Evolutionary conservation across 495 filamentous ascomycete species (phyloP), one percentile per base, ranked within the genome.

Genomic region (Lophiotrema nucula): DNA sequence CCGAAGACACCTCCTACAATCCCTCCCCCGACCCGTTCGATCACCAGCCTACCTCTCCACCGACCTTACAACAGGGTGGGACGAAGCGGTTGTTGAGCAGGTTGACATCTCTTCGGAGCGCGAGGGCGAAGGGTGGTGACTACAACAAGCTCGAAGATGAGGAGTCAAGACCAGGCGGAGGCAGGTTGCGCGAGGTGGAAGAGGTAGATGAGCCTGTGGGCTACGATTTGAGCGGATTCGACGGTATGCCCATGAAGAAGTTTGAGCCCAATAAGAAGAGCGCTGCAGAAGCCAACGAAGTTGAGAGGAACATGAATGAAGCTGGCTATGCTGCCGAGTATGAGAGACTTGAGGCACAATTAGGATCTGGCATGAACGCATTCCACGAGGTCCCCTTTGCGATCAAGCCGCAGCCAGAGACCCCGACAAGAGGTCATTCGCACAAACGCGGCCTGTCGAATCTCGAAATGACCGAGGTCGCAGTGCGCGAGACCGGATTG

Each of bases 261-360:
- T 33, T 66, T 18, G 26, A 47, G 28, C 27, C 38, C 19, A 35
- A 37, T 27, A 45, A 41, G 44, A 33, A 31, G 5, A 60, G 56
- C 37, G 43, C 35, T 1, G 60, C 55, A 19, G 60, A 60, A 18
- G 19, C 65, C 12, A 56, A 37, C 19, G 47, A 58, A 13, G 37
- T 49, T n/a, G 52, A 57, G 28, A 56, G 49, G 11, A 35, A 49
- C 41, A 13, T 62, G 18, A 31, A 47, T 16, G 41, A 64, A 25
- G 65, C 56, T 1, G 60, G 60, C 4, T 67, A 55, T 52, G 56
- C 59, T 31, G 64, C 64, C n/a, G 64, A 67, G 35, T 67, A 59
- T 28, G 54, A 67, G 18, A 21, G 60, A 31, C 55, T 67, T 4
- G 64, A 67, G 39, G 61, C 56, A 13, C 54, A 64, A 28, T 44